Percentiles rank a stretch among this genome's conserved stretches.
Conservation (phyloP, 176 grass and related monocot species). For the Poa annua region DNA sequence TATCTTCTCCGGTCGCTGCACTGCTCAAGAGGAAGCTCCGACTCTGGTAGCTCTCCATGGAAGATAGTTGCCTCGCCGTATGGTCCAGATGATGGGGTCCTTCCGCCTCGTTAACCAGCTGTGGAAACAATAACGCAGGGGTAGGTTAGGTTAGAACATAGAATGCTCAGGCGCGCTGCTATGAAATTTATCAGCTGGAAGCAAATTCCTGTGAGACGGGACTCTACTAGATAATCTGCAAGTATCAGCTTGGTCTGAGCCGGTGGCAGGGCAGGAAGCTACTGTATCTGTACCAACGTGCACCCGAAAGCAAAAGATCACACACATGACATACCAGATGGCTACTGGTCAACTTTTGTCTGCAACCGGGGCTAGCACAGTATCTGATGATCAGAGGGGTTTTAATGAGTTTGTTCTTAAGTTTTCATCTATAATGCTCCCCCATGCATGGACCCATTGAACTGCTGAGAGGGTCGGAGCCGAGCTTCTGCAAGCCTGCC, state of each 20-base stretch:
- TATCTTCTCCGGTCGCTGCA: constrained; percentile 12
- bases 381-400: constrained; percentile 37
- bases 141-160: constrained; percentile 16
- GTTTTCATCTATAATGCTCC: constrained; percentile 16
- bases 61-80: constrained; percentile 17
- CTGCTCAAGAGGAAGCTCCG: constrained; percentile 31
- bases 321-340: neutral
- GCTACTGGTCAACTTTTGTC: constrained; percentile 16
- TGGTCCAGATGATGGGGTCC: constrained; percentile 27
- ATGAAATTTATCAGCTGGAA: too few relatives aligned
- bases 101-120: constrained; percentile 44
- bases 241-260: neutral
- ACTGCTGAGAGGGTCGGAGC: neutral
- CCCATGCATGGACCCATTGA: too few relatives aligned
- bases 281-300: constrained; percentile 18
- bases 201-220: neutral
- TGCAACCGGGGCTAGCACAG: constrained; percentile 35
- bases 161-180: too few relatives aligned
- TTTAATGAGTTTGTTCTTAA: constrained; percentile 51
- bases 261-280: constrained; percentile 18
- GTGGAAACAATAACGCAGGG: constrained; percentile 31
- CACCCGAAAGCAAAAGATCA: constrained; percentile 40
- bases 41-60: constrained; percentile 34
- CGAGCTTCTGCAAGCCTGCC: constrained; percentile 49
- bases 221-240: neutral